Percentiles rank a stretch among this genome's conserved stretches.
phyloP scores from a whole-genome alignment of 352 stramenopile genomes.

The Globisporangium megalacanthum region DNA sequence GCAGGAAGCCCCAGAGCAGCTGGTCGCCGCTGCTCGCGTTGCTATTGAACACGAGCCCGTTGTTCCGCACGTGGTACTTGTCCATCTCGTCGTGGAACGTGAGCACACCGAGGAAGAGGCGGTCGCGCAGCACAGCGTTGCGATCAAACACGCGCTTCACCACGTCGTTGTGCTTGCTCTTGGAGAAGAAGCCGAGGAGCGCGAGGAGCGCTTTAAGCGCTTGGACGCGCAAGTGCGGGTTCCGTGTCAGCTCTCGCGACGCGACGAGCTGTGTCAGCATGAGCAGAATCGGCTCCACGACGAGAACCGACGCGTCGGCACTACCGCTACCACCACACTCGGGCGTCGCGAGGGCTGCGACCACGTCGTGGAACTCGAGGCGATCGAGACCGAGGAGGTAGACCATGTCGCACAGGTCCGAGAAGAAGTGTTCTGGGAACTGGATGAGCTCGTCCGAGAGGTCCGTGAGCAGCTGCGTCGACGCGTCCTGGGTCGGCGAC shows the following conservation, averaged over 20 bases:
- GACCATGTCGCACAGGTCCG: constrained; percentile 62
- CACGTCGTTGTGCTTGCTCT: constrained; percentile 30
- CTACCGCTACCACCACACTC: no score
- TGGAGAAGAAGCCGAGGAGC: constrained; percentile 55
- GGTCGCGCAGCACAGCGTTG: constrained; percentile 33
- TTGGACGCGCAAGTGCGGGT: constrained; percentile 64
- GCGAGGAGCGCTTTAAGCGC: constrained; percentile 47
- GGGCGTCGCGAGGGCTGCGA: constrained; percentile 7
- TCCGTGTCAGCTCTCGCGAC: constrained; percentile 51
- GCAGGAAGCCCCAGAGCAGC: constrained; percentile 66
- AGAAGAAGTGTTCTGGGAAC: constrained; percentile 72
- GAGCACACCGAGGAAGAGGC: constrained; percentile 36
- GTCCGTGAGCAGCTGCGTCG: constrained; percentile 30
- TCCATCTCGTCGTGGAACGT: constrained; percentile 76
- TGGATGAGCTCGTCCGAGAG: constrained; percentile 39
- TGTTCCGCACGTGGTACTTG: constrained; percentile 61
- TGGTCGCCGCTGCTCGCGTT: constrained; percentile 57
- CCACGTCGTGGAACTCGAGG: constrained; percentile 27
- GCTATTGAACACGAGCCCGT: constrained; percentile 58
- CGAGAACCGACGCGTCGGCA: constrained; percentile 6
- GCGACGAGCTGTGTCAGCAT: constrained; percentile 59
- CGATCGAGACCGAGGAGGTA: constrained; percentile 46
- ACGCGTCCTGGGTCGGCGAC: constrained; percentile 39
- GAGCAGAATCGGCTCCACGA: constrained; percentile 55
- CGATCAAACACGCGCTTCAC: constrained; percentile 36